Conservation (phyloP, 2,329 filamentous ascomycete genomes). For the Aspergillus versicolor region DNA sequence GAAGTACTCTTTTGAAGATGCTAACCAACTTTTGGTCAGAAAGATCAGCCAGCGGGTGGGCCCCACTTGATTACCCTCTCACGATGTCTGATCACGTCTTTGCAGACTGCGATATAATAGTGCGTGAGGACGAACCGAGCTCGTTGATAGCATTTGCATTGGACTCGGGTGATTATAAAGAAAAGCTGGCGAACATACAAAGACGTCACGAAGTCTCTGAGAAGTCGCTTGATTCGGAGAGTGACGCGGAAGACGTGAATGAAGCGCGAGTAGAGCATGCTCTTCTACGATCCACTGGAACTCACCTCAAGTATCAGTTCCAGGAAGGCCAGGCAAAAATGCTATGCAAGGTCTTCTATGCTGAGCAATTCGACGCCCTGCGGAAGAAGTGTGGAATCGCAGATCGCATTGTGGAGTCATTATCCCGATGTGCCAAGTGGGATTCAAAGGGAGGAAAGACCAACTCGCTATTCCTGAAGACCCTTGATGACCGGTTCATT, state of each 20-base stretch:
- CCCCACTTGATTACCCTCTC: slow-evolving; percentile 86
- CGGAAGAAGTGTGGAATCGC: slow-evolving; percentile 89
- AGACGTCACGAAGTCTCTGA: slow-evolving; percentile 32
- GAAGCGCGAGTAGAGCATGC: slow-evolving; percentile 82
- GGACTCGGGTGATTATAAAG: slow-evolving; percentile 80
- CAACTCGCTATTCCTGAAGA: slow-evolving; percentile 96
- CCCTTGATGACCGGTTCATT: slow-evolving; percentile 88
- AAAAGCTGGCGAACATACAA: slow-evolving; percentile 64
- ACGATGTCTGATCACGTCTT: slow-evolving; percentile 90
- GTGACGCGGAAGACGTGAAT: slow-evolving; percentile 46
- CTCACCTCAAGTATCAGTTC: slow-evolving; percentile 95
- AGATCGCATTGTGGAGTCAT: slow-evolving; percentile 89
- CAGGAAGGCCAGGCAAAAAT: slow-evolving; percentile 90
- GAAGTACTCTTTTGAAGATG: slow-evolving; percentile 90
- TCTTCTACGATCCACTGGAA: slow-evolving; percentile 78
- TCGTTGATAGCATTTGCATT: slow-evolving; percentile 93
- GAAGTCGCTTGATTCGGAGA: slow-evolving; percentile 21
- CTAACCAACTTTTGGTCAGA: slow-evolving; percentile 98
- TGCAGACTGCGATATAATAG: slow-evolving; percentile 93
- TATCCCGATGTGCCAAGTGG: slow-evolving; percentile 95
- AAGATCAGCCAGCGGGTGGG: slow-evolving; percentile 92
- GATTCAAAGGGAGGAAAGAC: slow-evolving; percentile 98
- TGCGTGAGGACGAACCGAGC: slow-evolving; percentile 94
- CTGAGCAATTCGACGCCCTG: slow-evolving; percentile 94
- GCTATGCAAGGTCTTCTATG: slow-evolving; percentile 98